Percentiles rank a stretch among this genome's conserved stretches.
Conservation (phyloP, 768 basidiomycete genomes). For the Podaxis sp. region DNA sequence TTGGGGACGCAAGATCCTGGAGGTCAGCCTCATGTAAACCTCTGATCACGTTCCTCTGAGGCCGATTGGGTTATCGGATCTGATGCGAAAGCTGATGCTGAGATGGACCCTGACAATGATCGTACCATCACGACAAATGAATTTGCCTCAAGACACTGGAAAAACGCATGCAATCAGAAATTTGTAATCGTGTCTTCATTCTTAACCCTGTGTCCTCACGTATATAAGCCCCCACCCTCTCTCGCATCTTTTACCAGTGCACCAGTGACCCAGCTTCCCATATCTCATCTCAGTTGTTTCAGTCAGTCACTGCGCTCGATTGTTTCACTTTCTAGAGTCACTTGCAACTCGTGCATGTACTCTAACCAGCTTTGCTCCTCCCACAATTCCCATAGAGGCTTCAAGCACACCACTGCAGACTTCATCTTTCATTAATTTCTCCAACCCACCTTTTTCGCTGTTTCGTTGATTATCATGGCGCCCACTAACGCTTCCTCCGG, state of each 20-base stretch:
- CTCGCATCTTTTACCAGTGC: conserved; percentile 1
- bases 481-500: conserved; percentile 55
- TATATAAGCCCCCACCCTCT: conserved; percentile 15
- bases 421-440: conserved; percentile 46
- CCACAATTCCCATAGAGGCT: conserved; percentile 87
- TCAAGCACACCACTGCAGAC: conserved; percentile 74
- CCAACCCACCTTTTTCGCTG: conserved; percentile 11
- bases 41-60: background rate
- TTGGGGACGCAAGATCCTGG: background rate
- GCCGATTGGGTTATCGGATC: background rate
- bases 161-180: background rate
- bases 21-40: background rate
- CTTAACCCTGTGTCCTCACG: background rate
- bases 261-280: background rate
- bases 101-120: conserved; percentile 7
- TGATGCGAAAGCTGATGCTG: conserved; percentile 4
- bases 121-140: background rate
- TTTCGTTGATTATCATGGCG: conserved; percentile 41
- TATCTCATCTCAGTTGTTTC: background rate
- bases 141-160: background rate
- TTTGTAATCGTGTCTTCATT: conserved; percentile 11
- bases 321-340: conserved; percentile 21
- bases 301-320: conserved; percentile 13
- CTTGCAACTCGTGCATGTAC: conserved; percentile 78
- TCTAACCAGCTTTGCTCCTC: conserved; percentile 88